Evolutionary conservation across 2,329 filamentous ascomycete species (phyloP).

Genomic region (Paraconiothyrium brasiliense): DNA sequence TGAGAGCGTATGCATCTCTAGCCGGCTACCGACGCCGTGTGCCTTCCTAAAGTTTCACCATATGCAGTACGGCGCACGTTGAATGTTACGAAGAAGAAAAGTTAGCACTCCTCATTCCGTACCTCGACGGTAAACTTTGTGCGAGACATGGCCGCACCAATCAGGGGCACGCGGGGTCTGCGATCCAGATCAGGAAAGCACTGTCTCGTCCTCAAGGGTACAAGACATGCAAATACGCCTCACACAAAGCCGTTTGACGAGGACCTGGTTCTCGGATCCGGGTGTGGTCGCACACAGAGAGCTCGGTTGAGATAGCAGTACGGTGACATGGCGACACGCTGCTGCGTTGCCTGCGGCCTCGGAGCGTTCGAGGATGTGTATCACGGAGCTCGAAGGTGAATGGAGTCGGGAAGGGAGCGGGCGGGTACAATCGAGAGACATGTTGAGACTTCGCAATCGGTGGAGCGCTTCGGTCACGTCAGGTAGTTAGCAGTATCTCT

Average conservation of each 20-base stretch:
- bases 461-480: slow-evolving; percentile 11
- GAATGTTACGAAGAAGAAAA: slow-evolving; percentile 8
- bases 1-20: slow-evolving; percentile 20
- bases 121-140: background rate
- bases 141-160: slow-evolving; percentile 15
- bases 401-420: slow-evolving; percentile 7
- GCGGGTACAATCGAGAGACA: slow-evolving; percentile 20
- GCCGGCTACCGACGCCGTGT: slow-evolving; percentile 32
- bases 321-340: slow-evolving; percentile 32
- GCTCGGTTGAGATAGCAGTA: slow-evolving; percentile 26
- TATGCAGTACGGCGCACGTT: slow-evolving; percentile 28
- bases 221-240: slow-evolving; percentile 44
- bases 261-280: slow-evolving; percentile 47
- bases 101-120: slow-evolving; percentile 2
- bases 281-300: slow-evolving; percentile 38
- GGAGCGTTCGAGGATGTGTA: slow-evolving; percentile 14
- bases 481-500: slow-evolving; percentile 10
- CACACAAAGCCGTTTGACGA: slow-evolving; percentile 42
- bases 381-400: slow-evolving; percentile 6
- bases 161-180: slow-evolving; percentile 25
- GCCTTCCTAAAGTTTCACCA: slow-evolving; percentile 31
- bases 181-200: slow-evolving; percentile 18
- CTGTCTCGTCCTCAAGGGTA: slow-evolving; percentile 26
- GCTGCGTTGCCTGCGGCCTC: slow-evolving; percentile 30
- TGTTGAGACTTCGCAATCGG: slow-evolving; percentile 6